A percentile compares a stretch with the other conserved stretches of the same genome.
Evolutionary conservation across 129 eudicot genomes (phyloP).

Genomic region (Centaurea solstitialis): DNA sequence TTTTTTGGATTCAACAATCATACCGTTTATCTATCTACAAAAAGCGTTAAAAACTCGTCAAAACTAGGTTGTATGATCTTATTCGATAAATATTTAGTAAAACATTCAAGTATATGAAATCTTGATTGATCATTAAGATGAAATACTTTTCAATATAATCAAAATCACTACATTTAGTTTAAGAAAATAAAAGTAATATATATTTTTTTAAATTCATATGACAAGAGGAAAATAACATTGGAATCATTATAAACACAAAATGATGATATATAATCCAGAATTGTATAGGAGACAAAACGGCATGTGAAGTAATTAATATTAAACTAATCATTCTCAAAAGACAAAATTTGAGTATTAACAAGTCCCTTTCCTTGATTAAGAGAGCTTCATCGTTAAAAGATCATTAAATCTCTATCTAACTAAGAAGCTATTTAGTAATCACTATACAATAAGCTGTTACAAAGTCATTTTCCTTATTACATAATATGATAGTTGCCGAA

Average conservation of each 20-base stretch:
- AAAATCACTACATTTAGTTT: background rate
- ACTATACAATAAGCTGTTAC: no score
- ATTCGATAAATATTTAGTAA: no score
- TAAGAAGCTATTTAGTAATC: no score
- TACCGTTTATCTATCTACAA: background rate
- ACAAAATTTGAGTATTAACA: slow-evolving; percentile 27
- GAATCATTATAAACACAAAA: slow-evolving; percentile 20
- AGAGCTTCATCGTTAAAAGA: slow-evolving; percentile 5
- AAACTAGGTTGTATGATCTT: no score
- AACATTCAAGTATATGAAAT: background rate
- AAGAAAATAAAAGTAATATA: background rate
- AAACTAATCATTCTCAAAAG: slow-evolving; percentile 12
- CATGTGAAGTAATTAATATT: slow-evolving; percentile 30
- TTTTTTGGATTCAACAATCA: background rate
- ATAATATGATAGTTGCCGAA: no score
- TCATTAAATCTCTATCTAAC: slow-evolving; percentile 7
- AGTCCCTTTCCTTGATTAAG: slow-evolving; percentile 20
- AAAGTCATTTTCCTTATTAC: no score
- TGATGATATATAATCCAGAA: slow-evolving; percentile 22
- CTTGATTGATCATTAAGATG: background rate
- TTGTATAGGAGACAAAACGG: slow-evolving; percentile 30
- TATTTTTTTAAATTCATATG: no score
- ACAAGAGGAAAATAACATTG: background rate
- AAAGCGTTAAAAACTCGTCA: no score
- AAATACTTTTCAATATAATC: background rate